A percentile compares a stretch with the other conserved stretches of the same genome.
These are phyloP conservation scores for Candida sakaeoensis DNA, from an alignment of 805 yeast genomes.

Conservation along the genomic window DNA sequence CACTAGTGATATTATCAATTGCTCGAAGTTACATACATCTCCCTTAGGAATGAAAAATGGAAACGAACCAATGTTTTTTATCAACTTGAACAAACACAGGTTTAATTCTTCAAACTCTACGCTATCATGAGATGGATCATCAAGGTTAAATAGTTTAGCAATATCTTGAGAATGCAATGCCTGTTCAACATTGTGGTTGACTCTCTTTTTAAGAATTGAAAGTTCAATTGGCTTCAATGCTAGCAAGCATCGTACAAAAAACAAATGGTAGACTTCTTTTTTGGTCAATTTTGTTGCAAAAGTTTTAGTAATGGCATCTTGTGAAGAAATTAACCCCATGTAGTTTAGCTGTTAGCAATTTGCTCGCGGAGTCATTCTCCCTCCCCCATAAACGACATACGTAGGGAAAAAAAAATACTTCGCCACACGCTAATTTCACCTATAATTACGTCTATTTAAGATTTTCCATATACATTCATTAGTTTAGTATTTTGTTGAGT, in stretches of 20 bases:
- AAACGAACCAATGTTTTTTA: constrained; percentile 43
- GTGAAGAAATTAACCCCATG: constrained; percentile 20
- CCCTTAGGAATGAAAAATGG: constrained; percentile 43
- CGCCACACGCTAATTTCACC: neutral
- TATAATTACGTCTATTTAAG: neutral
- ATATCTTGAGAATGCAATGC: constrained; percentile 18
- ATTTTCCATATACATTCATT: neutral
- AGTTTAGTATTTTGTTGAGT: constrained; percentile 21
- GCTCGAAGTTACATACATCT: constrained; percentile 32
- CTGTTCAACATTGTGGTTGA: constrained; percentile 12
- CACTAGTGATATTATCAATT: constrained; percentile 22
- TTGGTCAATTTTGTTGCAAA: constrained; percentile 17
- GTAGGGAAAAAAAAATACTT: too few relatives aligned
- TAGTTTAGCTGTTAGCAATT: neutral
- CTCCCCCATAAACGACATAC: too few relatives aligned
- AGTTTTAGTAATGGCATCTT: constrained; percentile 7
- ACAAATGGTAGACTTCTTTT: constrained; percentile 17
- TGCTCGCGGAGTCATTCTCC: too few relatives aligned
- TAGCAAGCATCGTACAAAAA: constrained; percentile 15
- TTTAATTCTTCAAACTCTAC: neutral
- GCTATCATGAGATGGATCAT: constrained; percentile 8
- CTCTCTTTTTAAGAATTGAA: constrained; percentile 14
- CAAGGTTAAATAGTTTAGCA: constrained; percentile 19
- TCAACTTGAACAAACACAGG: constrained; percentile 34
- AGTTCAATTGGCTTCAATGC: constrained; percentile 19